Base-by-base conservation (phyloP, 129 eudicot genomes). In the Smallanthus sonchifolius region DNA sequence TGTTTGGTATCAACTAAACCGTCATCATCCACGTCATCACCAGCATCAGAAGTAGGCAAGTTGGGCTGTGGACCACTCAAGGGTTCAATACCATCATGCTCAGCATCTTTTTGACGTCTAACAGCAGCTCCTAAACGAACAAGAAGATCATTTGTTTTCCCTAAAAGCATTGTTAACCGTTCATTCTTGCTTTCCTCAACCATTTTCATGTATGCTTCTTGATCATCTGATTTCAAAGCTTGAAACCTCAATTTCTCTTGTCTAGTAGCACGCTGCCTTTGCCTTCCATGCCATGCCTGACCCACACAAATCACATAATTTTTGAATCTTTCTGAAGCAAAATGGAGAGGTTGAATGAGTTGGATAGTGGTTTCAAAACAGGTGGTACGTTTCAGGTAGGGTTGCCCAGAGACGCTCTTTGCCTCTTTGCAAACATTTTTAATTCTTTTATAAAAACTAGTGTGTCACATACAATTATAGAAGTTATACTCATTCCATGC, bases 121-220 rank as follows among this genome's bases (percentile, higher is more conserved):
- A 95, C 99, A 76, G 99, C 99, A 82, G 99, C 99, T 70, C 99
- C 99, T 80, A 95, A 79, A 72, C 96, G 87, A 67, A 85, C 99
- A 67, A 95, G 89, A 40, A 95, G 97, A 52, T 95, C 97, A 62
- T 95, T 95, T 17, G 99, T 91, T 85, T 95, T 91, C 61, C 97
- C 97, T 61, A 95, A 83, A 80, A 95, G 96, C 97, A 88, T 91
- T 16, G 96, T 95, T 76, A 95, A 77, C 57, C 99, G 82, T 69
- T 95, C 99, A 67, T 95, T 95, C 83, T 95, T 95, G 83, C 99
- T 95, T 88, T 95, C 99, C 82, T 95, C 96, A 7, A 95, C 99
- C 97, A 95, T 89, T 86, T 84, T 95, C 99, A 95, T 95, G 88
- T 95, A 95, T 32, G 99, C 96, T 91, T 95, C 99, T 72, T 95